Evolutionary conservation across 2,329 filamentous ascomycete species (phyloP), one percentile per base, ranked within the genome.

Genomic region (Fusarium multiceps): DNA sequence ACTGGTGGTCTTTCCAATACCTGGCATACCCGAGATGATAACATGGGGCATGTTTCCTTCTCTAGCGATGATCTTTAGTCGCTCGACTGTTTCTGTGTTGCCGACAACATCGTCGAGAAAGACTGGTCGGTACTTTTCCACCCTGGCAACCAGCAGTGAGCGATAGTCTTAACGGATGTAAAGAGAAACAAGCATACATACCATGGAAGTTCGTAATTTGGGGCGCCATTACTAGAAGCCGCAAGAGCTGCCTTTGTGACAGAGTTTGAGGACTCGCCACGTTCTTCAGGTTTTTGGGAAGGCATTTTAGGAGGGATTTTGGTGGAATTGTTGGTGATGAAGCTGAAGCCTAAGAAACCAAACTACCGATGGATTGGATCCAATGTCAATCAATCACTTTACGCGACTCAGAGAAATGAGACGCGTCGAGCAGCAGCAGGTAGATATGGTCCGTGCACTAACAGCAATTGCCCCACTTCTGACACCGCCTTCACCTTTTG

Each of bases 1-100:
- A 59, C 94, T 97, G 1, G 96, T 98, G 6, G 96, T 99, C 85
- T 99, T 99, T 80, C 96, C 96, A 77, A 98, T 99, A 77, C 96
- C 96, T 21, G 96, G 96, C 94, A 97, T 98, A 64, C 96, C 96
- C n/a, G 93, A 97, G 76, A 99, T 98, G 81, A 99, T 98, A 77
- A 99, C 89, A 82, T 99, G 96, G 4, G 96, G 96, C 94, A 99
- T 98, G 82, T 99, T 99, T 74, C 96, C 96, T 83, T 98, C 96
- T 81, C 94, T 96, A 48, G 96, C 94, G 75, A 99, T 98, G 76
- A 99, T 98, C 79, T 98, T 98, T 75, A 99, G 85, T 58, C 96
- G 92, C 80, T 98, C 95, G 75, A 99, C 94, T 2, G 96, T 99
- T 80, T 99, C 96, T 21, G 93, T 97, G 81, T 99, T 99, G 77